Evolutionary conservation across 2,329 filamentous ascomycete genomes (phyloP).

Genomic region (Colletotrichum kahawae): DNA sequence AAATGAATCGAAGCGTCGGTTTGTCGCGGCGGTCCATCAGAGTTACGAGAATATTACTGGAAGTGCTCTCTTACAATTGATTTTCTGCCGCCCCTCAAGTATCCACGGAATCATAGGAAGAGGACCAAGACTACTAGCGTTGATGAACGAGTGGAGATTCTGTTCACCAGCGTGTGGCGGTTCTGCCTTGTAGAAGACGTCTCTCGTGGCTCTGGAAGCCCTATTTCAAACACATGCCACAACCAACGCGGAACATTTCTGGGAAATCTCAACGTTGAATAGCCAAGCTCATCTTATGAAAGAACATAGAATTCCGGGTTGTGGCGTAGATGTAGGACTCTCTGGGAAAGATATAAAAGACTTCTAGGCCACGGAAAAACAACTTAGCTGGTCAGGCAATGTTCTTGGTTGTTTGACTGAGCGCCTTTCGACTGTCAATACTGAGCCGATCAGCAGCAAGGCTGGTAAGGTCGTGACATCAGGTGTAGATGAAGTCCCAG

Average conservation of each 20-base stretch:
- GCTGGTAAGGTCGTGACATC: background rate
- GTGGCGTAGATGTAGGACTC: background rate
- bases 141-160: background rate
- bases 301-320: background rate
- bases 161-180: background rate
- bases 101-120: background rate
- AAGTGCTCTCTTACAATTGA: background rate
- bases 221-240: background rate
- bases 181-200: background rate
- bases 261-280: background rate
- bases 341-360: background rate
- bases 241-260: background rate
- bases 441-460: background rate
- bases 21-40: background rate
- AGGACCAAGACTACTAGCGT: background rate
- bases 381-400: background rate
- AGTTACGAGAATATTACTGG: accelerated
- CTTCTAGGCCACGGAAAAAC: background rate
- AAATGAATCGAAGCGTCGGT: background rate
- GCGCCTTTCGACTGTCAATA: background rate
- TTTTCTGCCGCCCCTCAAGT: accelerated
- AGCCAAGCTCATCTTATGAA: background rate
- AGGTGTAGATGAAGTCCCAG: background rate
- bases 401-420: no score
- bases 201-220: background rate